Conservation (phyloP, 176 grass and related monocot genomes). For the Pharus latifolius region DNA sequence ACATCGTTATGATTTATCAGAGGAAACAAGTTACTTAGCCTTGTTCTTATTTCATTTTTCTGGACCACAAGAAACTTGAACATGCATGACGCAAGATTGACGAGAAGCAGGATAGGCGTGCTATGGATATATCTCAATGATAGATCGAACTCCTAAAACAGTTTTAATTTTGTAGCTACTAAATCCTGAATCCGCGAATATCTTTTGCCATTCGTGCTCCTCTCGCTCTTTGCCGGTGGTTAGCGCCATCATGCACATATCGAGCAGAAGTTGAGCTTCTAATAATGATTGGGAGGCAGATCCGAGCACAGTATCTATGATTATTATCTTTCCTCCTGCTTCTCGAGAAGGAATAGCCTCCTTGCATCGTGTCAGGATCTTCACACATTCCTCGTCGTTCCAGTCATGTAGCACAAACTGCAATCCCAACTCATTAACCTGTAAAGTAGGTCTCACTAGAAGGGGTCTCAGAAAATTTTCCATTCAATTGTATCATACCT, state of each 20-base stretch:
- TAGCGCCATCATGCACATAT: slow-evolving; percentile 31
- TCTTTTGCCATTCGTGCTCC: slow-evolving; percentile 24
- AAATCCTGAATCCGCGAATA: slow-evolving; percentile 32
- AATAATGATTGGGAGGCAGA: background rate
- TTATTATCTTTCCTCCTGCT: slow-evolving; percentile 33
- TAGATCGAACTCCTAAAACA: background rate
- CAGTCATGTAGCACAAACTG: slow-evolving; percentile 33
- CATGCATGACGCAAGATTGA: no score
- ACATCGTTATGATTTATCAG: no score
- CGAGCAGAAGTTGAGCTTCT: slow-evolving; percentile 7
- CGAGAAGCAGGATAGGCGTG: no score
- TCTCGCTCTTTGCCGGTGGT: slow-evolving; percentile 36
- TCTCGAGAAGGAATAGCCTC: slow-evolving; percentile 9
- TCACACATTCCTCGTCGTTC: slow-evolving; percentile 30
- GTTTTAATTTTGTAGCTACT: slow-evolving; percentile 1
- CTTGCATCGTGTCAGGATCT: slow-evolving; percentile 24
- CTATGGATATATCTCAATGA: slow-evolving; percentile 27
- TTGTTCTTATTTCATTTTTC: no score
- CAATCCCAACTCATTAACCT: background rate
- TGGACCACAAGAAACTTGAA: no score
- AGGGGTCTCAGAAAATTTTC: background rate
- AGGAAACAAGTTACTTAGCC: no score
- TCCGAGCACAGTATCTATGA: slow-evolving; percentile 13
- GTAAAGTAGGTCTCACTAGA: background rate
- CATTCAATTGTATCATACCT: background rate